These are phyloP conservation scores for Diutina scorzettiae DNA, from an alignment of 1,139 yeast species.

Conservation along the genomic window DNA sequence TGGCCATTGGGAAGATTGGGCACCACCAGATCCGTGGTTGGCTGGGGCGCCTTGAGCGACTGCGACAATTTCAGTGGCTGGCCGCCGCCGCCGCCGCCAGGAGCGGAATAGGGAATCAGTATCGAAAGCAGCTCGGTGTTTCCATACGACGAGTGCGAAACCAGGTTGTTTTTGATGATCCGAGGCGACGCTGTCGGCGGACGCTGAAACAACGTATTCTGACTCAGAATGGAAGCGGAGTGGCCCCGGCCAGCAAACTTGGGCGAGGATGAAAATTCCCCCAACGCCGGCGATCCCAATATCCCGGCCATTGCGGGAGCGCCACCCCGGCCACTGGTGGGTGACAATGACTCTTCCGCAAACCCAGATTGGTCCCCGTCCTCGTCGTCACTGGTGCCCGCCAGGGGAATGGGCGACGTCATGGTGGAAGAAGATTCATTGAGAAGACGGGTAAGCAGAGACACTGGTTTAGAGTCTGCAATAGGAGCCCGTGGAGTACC, in stretches of 20 bases:
- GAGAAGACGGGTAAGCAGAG: conserved; percentile 32
- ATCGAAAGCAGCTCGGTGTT: conserved; percentile 42
- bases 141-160: conserved; percentile 29
- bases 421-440: conserved; percentile 24
- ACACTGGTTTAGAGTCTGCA: conserved; percentile 12
- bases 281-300: no score
- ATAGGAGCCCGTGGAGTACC: background rate
- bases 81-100: conserved; percentile 36
- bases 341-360: background rate
- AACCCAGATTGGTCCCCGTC: background rate
- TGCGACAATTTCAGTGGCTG: background rate
- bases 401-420: background rate
- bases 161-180: conserved; percentile 30
- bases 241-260: background rate
- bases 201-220: background rate
- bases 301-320: background rate
- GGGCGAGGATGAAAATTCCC: no score
- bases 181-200: conserved; percentile 22
- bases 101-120: conserved; percentile 63
- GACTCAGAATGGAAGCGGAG: background rate
- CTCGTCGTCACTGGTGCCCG: background rate
- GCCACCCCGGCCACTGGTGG: background rate
- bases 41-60: background rate
- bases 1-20: conserved; percentile 43
- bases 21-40: background rate